Evolutionary conservation across 164 flowering plant genomes (phyloP).

Genomic region (Liquidambar formosana): DNA sequence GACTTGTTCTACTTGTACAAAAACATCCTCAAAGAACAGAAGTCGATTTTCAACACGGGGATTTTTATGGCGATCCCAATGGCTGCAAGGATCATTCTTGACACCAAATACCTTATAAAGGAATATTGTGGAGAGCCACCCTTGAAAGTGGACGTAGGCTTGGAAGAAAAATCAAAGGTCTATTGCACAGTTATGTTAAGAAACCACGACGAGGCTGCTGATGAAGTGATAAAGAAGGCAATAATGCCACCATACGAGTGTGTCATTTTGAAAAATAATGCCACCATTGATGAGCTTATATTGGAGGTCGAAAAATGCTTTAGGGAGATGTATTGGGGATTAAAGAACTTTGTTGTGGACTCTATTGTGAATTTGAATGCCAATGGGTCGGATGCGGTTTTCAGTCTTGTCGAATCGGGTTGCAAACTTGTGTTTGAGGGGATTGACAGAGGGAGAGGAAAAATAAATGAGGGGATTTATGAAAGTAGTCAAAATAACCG

Average conservation of each 20-base stretch:
- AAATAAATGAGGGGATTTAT: slow-evolving; percentile 17
- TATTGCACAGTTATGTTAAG: slow-evolving; percentile 46
- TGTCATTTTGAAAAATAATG: slow-evolving; percentile 40
- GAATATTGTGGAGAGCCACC: slow-evolving; percentile 39
- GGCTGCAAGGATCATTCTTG: slow-evolving; percentile 70
- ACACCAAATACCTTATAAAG: slow-evolving; percentile 65
- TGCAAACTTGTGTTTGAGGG: slow-evolving; percentile 51
- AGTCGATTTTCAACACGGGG: slow-evolving; percentile 22
- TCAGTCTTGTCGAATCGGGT: slow-evolving; percentile 37
- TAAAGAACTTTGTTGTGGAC: slow-evolving; percentile 44
- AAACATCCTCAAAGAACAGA: slow-evolving; percentile 45
- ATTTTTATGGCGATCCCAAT: slow-evolving; percentile 35
- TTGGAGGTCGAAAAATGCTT: slow-evolving; percentile 57
- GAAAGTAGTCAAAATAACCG: slow-evolving; percentile 23
- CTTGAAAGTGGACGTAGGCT: slow-evolving; percentile 9
- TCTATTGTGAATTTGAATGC: slow-evolving; percentile 30
- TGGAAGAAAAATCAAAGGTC: slow-evolving; percentile 35
- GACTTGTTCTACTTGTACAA: slow-evolving; percentile 68
- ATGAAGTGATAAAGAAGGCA: slow-evolving; percentile 18
- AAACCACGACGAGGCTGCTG: slow-evolving; percentile 5
- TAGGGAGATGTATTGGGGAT: slow-evolving; percentile 65
- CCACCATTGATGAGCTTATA: slow-evolving; percentile 63
- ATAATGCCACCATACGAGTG: slow-evolving; percentile 55
- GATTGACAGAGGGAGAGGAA: slow-evolving; percentile 12
- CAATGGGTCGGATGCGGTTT: slow-evolving; percentile 42